phyloP scores from a whole-genome alignment of 306 rosid genomes.

The Dicorynia guianensis region DNA sequence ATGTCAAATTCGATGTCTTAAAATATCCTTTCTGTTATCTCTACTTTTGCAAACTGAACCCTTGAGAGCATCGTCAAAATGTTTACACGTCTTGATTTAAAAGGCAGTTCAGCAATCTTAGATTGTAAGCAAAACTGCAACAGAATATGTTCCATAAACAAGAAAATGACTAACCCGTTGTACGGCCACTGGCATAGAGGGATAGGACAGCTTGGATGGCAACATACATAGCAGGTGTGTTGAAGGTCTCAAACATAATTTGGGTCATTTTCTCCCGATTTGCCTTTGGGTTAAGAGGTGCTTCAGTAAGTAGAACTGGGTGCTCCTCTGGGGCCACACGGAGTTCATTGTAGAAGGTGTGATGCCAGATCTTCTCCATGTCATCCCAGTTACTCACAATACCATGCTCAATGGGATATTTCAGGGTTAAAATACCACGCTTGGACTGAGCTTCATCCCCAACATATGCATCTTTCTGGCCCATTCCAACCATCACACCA shows the following conservation, averaged over 20 bases:
- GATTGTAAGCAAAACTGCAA: not conserved
- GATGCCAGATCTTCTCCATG: slow-evolving; percentile 96
- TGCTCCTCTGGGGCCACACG: slow-evolving; percentile 94
- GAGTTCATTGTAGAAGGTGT: slow-evolving; percentile 87
- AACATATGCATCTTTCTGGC: slow-evolving; percentile 91
- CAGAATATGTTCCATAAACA: slow-evolving; percentile 6
- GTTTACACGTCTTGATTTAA: not conserved
- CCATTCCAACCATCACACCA: slow-evolving; percentile 97
- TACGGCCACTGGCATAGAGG: slow-evolving; percentile 92
- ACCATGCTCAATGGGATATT: slow-evolving; percentile 92
- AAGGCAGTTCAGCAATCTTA: not conserved
- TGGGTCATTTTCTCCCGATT: slow-evolving; percentile 94
- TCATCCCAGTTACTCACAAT: slow-evolving; percentile 96
- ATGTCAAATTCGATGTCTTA: not conserved
- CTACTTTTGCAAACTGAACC: not conserved
- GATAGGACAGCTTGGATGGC: slow-evolving; percentile 94
- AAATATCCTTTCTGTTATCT: not conserved
- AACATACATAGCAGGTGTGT: slow-evolving; percentile 90
- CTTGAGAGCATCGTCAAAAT: not conserved
- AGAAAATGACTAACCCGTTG: slow-evolving; percentile 68
- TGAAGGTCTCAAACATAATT: slow-evolving; percentile 91
- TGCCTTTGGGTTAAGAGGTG: slow-evolving; percentile 94
- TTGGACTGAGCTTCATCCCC: slow-evolving; percentile 96
- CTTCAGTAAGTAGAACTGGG: slow-evolving; percentile 89
- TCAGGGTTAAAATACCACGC: slow-evolving; percentile 82